Evolutionary conservation across 1,284 basidiomycete species (phyloP), one percentile per base, ranked within the genome.

Genomic region (Volvariella surrecta): DNA sequence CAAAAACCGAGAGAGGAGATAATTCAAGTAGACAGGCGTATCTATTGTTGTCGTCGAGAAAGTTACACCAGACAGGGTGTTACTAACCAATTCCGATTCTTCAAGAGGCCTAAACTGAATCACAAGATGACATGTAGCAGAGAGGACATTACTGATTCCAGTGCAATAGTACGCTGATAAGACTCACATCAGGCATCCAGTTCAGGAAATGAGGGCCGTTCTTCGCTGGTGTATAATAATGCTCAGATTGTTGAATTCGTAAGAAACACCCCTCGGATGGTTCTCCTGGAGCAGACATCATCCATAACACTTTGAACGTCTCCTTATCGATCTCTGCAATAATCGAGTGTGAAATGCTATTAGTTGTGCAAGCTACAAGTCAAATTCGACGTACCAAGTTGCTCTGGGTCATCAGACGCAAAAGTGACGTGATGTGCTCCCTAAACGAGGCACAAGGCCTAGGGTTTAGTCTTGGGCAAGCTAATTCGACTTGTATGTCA

Each of bases 11-110:
- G 70, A 59, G 24, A 81, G 57, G 7, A 90, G 73, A 58, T 84
- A 89, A 17, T 73, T 67, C 44, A 89, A 65, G 54, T 89, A 89
- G 6, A 68, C 60, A 0, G 80, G 74, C 0, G 74, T 70, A 53
- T 90, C 80, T 51, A 89, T 79, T 4, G 77, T 79, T 31, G 89
- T 50, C 0, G 82, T 84, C 3, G 65, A 73, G 61, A 88, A 86
- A 0, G 71, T 58, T 1, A 70, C 66, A 1, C 79, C 83, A 4
- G 62, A 59, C 6, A 61, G 57, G 16, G 71, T 67, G 7, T 64
- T 63, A 0, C 62, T 58, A 18, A 69, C 51, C 13, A 79, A 64
- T 28, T 72, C 61, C n/a, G 69, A 56, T 22, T 65, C 48, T 0
- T 65, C 54, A 3, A 83, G 58, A 13, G 56, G 49, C 49, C 64